A percentile compares a stretch with the other conserved stretches of the same genome.
Evolutionary conservation across 306 rosid genomes (phyloP).

Genomic region (Betula pendula): DNA sequence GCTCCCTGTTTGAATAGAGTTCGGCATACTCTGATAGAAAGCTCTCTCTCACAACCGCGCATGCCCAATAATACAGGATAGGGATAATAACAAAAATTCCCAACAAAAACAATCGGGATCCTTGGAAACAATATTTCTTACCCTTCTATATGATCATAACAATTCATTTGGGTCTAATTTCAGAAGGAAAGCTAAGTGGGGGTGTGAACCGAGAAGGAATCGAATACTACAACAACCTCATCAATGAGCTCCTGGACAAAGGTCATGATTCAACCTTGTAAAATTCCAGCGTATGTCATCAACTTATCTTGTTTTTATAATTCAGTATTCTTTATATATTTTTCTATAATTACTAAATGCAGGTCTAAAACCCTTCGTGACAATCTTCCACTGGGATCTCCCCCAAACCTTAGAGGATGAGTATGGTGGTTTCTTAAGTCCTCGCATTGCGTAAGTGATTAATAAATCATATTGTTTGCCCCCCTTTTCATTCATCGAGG

Average conservation of each 20-base stretch:
- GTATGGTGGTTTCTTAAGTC: slow-evolving; percentile 50
- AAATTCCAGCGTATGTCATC: background rate
- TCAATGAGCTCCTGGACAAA: slow-evolving; percentile 31
- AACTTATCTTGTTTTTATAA: background rate
- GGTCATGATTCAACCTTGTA: slow-evolving; percentile 20
- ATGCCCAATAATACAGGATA: no score
- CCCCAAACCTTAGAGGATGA: slow-evolving; percentile 61
- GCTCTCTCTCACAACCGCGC: no score
- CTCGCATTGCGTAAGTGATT: slow-evolving; percentile 42
- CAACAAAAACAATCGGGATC: no score
- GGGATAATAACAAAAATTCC: no score
- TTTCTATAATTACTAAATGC: background rate
- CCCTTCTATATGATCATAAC: no score
- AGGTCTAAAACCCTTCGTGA: slow-evolving; percentile 51
- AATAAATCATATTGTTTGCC: background rate
- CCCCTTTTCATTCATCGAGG: no score
- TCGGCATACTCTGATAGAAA: no score
- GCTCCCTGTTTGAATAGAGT: no score
- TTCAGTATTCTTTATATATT: no score
- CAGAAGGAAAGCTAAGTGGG: slow-evolving; percentile 37
- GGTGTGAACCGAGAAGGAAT: slow-evolving; percentile 37
- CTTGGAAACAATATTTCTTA: no score
- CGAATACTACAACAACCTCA: slow-evolving; percentile 39
- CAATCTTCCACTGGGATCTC: slow-evolving; percentile 68
- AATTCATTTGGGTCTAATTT: background rate